Evolutionary conservation across 805 yeast species (phyloP), one percentile per base, ranked within the genome.

Genomic region (Wickerhamiella allomyrinae): DNA sequence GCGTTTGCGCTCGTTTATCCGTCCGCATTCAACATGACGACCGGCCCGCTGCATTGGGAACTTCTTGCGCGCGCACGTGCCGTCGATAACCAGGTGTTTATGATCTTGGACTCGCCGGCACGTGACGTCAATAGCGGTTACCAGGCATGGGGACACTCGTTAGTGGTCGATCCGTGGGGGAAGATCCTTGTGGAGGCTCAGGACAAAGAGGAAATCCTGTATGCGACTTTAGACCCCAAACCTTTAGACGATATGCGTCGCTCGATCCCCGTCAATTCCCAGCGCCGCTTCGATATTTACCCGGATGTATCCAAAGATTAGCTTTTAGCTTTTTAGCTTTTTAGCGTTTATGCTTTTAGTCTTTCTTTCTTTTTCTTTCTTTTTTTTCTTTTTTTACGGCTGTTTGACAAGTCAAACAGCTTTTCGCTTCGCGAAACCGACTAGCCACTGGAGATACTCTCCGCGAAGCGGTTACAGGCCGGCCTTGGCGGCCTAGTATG

Each of bases 41-140:
- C 98, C 0, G 98, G 98, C 0, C 81, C 81, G 34, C 79, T 87
- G 2, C 98, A 89, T 57, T 89, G 96, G 94, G 73, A 75, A 42
- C 59, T 76, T 13, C 64, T 89, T 41, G 95, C 82, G 0, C 67
- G 77, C 25, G 79, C 94, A 0, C 68, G 96, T 38, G 97, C 97
- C 3, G 73, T 89, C 5, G 95, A 87, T 57, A 73, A 91, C 8
- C 96, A 91, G 60, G 65, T 80, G 41, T 91, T 71, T 57, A 94
- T 86, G 7, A 62, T 89, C 2, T 70, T 85, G 76, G 86, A 94
- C 15, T 52, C 57, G 24, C 57, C 57, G 3, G 83, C 95, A 7
- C 72, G 96, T 54, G 85, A 84, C 57, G 82, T 85, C 2, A 87
- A 79, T 53, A 70, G 78, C 46, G 91, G 93, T 5, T 65, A 67